These are phyloP conservation scores for Candida cerambycidarum DNA, from an alignment of 805 yeast genomes.

Conservation along the genomic window DNA sequence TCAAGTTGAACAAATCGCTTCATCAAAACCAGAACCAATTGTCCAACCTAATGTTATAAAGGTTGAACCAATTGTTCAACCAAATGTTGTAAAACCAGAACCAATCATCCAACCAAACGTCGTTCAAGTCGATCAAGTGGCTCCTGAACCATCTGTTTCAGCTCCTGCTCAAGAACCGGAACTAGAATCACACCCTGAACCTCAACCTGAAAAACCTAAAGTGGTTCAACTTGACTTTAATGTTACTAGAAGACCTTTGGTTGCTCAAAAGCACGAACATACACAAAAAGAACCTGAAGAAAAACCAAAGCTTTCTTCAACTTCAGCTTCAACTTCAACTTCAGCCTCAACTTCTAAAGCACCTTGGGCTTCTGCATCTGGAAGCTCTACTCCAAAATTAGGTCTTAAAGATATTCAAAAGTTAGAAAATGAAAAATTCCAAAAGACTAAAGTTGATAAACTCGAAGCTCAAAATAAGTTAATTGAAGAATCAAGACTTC, in stretches of 20 bases:
- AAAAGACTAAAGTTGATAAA: constrained; percentile 35
- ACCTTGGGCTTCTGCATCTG: constrained; percentile 52
- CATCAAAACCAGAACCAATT: not conserved
- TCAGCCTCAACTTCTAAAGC: constrained; percentile 38
- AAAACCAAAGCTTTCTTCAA: too few relatives aligned
- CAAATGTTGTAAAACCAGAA: constrained; percentile 1
- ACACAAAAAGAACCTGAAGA: constrained; percentile 1
- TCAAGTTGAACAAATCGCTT: not conserved
- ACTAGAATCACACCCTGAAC: not conserved
- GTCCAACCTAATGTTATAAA: not conserved
- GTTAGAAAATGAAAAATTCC: constrained; percentile 45
- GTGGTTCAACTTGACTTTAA: constrained; percentile 2
- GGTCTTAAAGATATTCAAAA: constrained; percentile 53
- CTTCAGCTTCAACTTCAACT: too few relatives aligned
- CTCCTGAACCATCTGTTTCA: not conserved
- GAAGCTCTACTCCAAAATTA: constrained; percentile 31
- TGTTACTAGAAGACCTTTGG: not conserved
- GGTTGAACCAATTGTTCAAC: constrained; percentile 7
- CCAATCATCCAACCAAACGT: constrained; percentile 15
- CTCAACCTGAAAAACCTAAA: constrained; percentile 2
- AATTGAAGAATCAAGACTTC: constrained; percentile 12
- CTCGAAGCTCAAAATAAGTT: constrained; percentile 26
- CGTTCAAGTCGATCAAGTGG: constrained; percentile 3
- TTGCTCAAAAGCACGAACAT: not conserved
- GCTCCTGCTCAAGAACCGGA: not conserved